phyloP scores from a whole-genome alignment of 495 filamentous ascomycete genomes.

The Acidomyces sp. region DNA sequence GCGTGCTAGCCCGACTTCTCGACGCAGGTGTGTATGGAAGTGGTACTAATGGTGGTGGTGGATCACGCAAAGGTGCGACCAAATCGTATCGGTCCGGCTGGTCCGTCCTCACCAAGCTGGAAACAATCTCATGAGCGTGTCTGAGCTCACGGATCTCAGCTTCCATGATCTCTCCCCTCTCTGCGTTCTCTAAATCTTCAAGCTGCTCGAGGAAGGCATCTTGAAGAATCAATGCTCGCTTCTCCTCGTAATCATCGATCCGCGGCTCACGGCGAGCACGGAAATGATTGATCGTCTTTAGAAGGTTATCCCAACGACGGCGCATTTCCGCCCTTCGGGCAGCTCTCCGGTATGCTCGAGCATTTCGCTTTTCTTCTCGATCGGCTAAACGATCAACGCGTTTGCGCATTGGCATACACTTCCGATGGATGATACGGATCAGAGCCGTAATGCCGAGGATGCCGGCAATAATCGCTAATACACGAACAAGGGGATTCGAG shows the following conservation, averaged over 20 bases:
- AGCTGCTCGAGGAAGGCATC: conserved; percentile 27
- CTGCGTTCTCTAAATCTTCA: conserved; percentile 13
- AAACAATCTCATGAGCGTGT: conserved; percentile 26
- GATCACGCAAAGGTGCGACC: conserved; percentile 16
- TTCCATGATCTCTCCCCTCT: conserved; percentile 29
- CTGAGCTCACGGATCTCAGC: conserved; percentile 30
- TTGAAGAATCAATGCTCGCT: conserved; percentile 29
- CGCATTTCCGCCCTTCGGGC: conserved; percentile 24
- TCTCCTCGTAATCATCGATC: conserved; percentile 32
- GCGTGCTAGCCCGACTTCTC: conserved; percentile 9
- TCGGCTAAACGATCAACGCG: conserved; percentile 25
- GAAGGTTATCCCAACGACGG: conserved; percentile 21
- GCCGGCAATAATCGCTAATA: conserved; percentile 15
- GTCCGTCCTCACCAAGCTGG: conserved; percentile 18
- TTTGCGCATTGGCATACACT: conserved; percentile 22
- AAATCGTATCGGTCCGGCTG: conserved; percentile 20
- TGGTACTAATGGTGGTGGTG: conserved; percentile 15
- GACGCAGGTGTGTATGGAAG: conserved; percentile 6
- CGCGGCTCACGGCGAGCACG: conserved; percentile 11
- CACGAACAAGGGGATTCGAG: conserved; percentile 16
- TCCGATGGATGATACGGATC: conserved; percentile 14
- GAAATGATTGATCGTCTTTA: conserved; percentile 13
- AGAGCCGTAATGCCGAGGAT: conserved; percentile 17
- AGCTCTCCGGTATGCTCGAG: conserved; percentile 24
- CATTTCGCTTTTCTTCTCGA: conserved; percentile 27